Evolutionary conservation across 345 rosid species (phyloP).

Genomic region (Orychophragmus violaceus): DNA sequence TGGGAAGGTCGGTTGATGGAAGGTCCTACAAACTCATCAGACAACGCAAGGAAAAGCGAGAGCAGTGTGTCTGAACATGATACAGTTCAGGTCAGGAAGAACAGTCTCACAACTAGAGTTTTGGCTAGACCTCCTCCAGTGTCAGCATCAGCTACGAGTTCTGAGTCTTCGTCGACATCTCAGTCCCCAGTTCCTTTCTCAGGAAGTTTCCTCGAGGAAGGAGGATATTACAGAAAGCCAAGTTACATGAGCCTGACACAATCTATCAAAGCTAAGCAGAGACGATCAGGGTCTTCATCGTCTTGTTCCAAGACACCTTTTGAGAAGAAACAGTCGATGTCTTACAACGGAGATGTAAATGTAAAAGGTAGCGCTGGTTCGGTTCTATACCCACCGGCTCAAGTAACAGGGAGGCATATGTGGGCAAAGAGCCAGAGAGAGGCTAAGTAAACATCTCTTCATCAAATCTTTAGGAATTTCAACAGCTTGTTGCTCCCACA

Average conservation of each 20-base stretch:
- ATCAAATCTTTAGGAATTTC: not conserved
- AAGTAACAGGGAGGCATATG: conserved; percentile 33
- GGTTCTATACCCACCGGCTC: conserved; percentile 50
- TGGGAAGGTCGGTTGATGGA: conserved; percentile 61
- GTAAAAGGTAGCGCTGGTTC: conserved; percentile 46
- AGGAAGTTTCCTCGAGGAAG: conserved; percentile 38
- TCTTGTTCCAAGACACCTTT: conserved; percentile 30
- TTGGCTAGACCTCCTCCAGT: conserved; percentile 44
- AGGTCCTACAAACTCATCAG: conserved; percentile 31
- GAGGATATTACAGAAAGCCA: conserved; percentile 47
- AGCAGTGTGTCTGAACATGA: conserved; percentile 39
- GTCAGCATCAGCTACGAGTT: conserved; percentile 55
- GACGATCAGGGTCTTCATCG: conserved; percentile 31
- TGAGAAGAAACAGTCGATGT: conserved; percentile 40
- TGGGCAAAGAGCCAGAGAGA: conserved; percentile 34
- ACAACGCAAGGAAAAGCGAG: conserved; percentile 27
- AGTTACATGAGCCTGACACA: conserved; percentile 75
- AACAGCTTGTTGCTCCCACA: conserved; percentile 32
- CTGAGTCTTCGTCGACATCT: conserved; percentile 58
- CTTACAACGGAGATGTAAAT: conserved; percentile 45
- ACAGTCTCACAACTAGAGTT: conserved; percentile 47
- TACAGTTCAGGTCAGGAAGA: conserved; percentile 55
- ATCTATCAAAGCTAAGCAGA: conserved; percentile 74
- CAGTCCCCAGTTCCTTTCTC: conserved; percentile 43
- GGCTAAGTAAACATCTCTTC: not conserved